Evolutionary conservation across 2,329 filamentous ascomycete species (phyloP).

Genomic region (Penicillium sp.): DNA sequence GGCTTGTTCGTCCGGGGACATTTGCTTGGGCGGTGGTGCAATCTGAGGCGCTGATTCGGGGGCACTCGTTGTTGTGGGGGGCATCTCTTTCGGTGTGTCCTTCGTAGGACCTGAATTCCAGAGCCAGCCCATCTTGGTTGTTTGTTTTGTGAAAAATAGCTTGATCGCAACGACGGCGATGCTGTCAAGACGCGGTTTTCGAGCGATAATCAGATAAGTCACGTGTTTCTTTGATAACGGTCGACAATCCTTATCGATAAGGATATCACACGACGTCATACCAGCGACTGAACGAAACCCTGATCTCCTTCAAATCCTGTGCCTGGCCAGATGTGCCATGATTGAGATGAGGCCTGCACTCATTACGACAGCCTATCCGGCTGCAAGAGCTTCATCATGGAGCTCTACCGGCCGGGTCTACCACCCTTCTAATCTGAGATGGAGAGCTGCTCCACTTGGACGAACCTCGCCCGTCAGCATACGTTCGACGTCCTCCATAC

Average conservation of each 20-base stretch:
- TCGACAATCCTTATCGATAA: slow-evolving; percentile 15
- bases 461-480: slow-evolving; percentile 11
- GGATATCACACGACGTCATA: slow-evolving; percentile 24
- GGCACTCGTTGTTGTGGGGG: slow-evolving; percentile 20
- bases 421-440: slow-evolving; percentile 12
- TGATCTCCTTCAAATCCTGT: slow-evolving; percentile 8
- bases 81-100: slow-evolving; percentile 30
- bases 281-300: slow-evolving; percentile 7
- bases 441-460: slow-evolving; percentile 24
- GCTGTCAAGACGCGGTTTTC: slow-evolving; percentile 18
- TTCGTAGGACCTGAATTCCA: slow-evolving; percentile 45
- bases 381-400: slow-evolving; percentile 11
- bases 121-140: slow-evolving; percentile 54
- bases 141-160: slow-evolving; percentile 10
- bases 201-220: slow-evolving; percentile 9
- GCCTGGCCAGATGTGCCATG: slow-evolving; percentile 7
- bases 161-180: slow-evolving; percentile 6
- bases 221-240: slow-evolving; percentile 15
- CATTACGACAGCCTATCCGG: slow-evolving; percentile 9
- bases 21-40: slow-evolving; percentile 34
- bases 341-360: slow-evolving; percentile 32
- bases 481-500: slow-evolving; percentile 61
- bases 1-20: slow-evolving; percentile 55
- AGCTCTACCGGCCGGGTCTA: background rate
- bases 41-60: slow-evolving; percentile 28